phyloP scores from a whole-genome alignment of 2,329 filamentous ascomycete species.

The Cladosporium sp. region DNA sequence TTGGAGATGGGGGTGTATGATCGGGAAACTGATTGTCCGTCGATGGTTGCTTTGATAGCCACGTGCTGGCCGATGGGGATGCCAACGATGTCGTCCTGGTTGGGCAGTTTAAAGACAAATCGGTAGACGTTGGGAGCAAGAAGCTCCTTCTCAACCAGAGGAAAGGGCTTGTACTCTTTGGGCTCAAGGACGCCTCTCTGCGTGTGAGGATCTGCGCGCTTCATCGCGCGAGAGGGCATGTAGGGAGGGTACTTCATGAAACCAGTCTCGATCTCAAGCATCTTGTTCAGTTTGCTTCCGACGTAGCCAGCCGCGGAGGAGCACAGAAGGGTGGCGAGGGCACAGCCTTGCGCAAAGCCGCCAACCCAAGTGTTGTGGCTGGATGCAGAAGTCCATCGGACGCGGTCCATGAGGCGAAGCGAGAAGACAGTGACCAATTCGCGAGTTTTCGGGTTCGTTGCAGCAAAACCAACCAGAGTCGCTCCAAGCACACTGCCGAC shows the following conservation, averaged over 20 bases:
- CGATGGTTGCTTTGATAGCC: constrained; percentile 24
- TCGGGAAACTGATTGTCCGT: constrained; percentile 18
- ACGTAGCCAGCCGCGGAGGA: constrained; percentile 12
- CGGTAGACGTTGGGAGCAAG: constrained; percentile 20
- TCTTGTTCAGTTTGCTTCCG: constrained; percentile 14
- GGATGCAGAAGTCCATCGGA: background rate
- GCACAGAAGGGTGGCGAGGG: constrained; percentile 28
- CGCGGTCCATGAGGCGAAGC: background rate
- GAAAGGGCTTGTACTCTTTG: constrained; percentile 43
- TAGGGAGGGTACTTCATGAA: constrained; percentile 29
- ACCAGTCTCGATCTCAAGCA: constrained; percentile 13
- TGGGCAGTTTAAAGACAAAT: constrained; percentile 26
- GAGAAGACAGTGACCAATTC: constrained; percentile 1
- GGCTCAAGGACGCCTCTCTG: constrained; percentile 47
- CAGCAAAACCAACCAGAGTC: background rate
- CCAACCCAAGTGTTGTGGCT: constrained; percentile 7
- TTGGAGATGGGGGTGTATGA: constrained; percentile 29
- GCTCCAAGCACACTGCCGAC: constrained; percentile 6
- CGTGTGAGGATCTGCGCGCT: constrained; percentile 13
- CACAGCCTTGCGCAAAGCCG: constrained; percentile 35
- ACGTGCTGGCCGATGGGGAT: constrained; percentile 33
- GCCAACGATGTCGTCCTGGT: constrained; percentile 21
- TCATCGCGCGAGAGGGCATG: constrained; percentile 28
- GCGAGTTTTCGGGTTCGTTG: constrained; percentile 1
- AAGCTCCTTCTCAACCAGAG: constrained; percentile 30